Base-by-base conservation (phyloP, 2,329 filamentous ascomycete species). In the Alternaria infectoria region DNA sequence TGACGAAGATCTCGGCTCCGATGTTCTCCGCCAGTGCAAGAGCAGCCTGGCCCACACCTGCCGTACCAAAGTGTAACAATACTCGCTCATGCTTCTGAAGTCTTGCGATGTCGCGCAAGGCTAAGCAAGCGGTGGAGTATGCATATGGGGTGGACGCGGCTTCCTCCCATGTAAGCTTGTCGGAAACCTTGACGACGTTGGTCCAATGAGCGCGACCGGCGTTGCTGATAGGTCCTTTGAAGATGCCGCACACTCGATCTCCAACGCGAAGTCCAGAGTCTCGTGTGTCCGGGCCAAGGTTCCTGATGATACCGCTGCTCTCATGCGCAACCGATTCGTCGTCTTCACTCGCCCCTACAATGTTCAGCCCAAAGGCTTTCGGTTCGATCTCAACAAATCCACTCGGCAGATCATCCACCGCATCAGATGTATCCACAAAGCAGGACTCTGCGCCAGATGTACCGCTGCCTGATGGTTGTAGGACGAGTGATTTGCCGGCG, bases 191-290 rank as follows among this genome's bases (percentile, higher is more conserved):
- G n/a, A 28, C 21, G 8, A 44, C 23, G 23, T 25, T 44, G 28
- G 28, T 51, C 21, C 30, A 58, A 9, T 26, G 45, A 21, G 46
- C 30, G 21, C 21, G 30, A 30, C 44, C n/a, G 19, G 45, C 21
- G 45, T 50, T 57, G 28, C 28, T 40, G n/a, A 50, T 40, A 6
- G 44, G 23, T 13, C 55, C 55, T 40, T 26, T 23, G 45, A 49
- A 49, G n/a, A 50, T 40, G 12, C 55, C 55, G 28, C 55, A 57
- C 21, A 57, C 55, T 50, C 45, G 55, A 19, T 57, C 55, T 12
- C 55, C 55, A 17, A 57, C 45, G 11, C 28, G 28, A 19, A 57
- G 30, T 5, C 45, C 55, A 19, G 51, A 54, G 6, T 43, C n/a
- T 40, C 47, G 15, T 21, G 26, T 36, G 45, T 49, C 19, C 25